phyloP scores from a whole-genome alignment of 2,329 filamentous ascomycete genomes.

The Phyllosticta paracitricarpa region DNA sequence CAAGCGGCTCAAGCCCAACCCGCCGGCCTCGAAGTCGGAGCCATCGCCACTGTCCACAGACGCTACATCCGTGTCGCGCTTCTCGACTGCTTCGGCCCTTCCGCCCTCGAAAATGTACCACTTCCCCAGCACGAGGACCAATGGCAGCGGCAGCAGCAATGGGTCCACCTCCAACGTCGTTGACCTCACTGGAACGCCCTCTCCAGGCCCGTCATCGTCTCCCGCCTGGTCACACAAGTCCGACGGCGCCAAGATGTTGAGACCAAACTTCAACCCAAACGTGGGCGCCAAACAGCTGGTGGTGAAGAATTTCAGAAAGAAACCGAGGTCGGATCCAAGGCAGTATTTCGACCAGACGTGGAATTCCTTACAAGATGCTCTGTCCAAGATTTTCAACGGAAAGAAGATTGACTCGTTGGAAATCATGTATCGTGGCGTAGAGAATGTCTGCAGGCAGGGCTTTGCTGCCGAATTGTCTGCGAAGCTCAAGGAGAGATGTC shows the following conservation, averaged over 20 bases:
- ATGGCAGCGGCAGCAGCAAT: conserved; percentile 11
- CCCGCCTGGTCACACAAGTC: conserved; percentile 18
- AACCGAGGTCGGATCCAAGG: conserved; percentile 55
- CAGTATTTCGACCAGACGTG: conserved; percentile 70
- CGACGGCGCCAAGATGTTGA: conserved; percentile 21
- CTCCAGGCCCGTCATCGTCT: conserved; percentile 20
- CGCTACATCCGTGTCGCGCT: conserved; percentile 13
- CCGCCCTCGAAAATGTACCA: conserved; percentile 44
- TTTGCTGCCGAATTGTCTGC: conserved; percentile 58
- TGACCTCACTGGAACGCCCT: conserved; percentile 35
- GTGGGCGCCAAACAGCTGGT: conserved; percentile 73
- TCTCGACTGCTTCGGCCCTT: conserved; percentile 13
- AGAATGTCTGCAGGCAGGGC: conserved; percentile 79
- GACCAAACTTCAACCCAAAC: conserved; percentile 56
- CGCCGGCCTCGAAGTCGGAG: background rate
- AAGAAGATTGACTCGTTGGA: conserved; percentile 62
- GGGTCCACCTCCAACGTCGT: conserved; percentile 16
- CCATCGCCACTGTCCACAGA: conserved; percentile 16
- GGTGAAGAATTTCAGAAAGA: conserved; percentile 80
- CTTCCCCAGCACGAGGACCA: conserved; percentile 28
- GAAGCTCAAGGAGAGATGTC: conserved; percentile 56
- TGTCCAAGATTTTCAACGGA: conserved; percentile 63
- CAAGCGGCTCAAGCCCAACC: conserved; percentile 28
- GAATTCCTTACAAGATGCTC: conserved; percentile 61
- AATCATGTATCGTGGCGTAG: conserved; percentile 78